Evolutionary conservation across 2,329 filamentous ascomycete genomes (phyloP), one percentile per base, ranked within the genome.

Genomic region (Diaporthe sp.): DNA sequence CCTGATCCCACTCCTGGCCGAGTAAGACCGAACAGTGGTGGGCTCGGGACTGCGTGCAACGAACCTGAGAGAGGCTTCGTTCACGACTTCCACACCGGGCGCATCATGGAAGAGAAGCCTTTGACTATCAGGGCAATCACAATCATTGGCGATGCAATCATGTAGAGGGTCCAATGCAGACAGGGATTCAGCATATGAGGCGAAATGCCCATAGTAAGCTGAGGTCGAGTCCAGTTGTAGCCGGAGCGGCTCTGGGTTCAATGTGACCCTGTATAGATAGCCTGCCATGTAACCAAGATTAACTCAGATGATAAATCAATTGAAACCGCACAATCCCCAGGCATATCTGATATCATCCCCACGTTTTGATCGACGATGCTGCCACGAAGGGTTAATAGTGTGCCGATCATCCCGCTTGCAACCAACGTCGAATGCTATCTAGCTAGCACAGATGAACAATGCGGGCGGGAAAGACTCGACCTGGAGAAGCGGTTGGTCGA

Each of bases 361-460:
- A 40, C 47, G 61, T 7, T 25, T 28, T 38, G 15, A 68, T 68
- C 30, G 45, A 19, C 61, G 45, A 52, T 67, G 35, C 7, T 52
- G 4, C 61, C 30, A 15, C 42, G 35, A 68, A 40, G 15, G 54
- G 64, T 54, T 40, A 54, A 25, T 68, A 35, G 17, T 28, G 10
- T n/a, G 64, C 47, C 64, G 64, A 68, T 54, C 64, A 33, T 17
- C n/a, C 64, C 47, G 64, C 47, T 54, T 68, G 64, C 64, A 68
- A 47, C 47, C 64, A 68, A 30, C 45, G 33, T 30, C 64, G 1
- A 40, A 38, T 28, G 64, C 33, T 38, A 28, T 30, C 30, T 25
- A 28, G 30, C 61, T 25, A 38, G 45, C 64, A 67, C 42, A 42
- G 25, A 47, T 42, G 9, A 64, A 9, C 30, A 67, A 52, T 33